Evolutionary conservation across 164 flowering plant genomes (phyloP).

Genomic region (Cinnamomum micranthum): DNA sequence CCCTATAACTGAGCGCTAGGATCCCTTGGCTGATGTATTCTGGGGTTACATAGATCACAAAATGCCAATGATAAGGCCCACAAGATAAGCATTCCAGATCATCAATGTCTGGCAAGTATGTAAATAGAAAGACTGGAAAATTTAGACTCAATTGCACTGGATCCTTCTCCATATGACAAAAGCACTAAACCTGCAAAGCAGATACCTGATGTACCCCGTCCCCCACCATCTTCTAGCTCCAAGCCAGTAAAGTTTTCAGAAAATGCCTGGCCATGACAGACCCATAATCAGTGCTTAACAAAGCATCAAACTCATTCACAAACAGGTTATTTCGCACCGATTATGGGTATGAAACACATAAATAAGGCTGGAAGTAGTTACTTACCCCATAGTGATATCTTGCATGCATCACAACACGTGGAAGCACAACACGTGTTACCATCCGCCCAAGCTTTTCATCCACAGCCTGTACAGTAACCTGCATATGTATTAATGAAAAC

Average conservation of each 20-base stretch:
- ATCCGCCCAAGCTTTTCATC: constrained; percentile 93
- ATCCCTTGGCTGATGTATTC: not conserved
- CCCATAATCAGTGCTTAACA: constrained; percentile 8
- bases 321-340: not conserved
- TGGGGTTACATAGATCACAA: not conserved
- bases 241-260: constrained; percentile 88
- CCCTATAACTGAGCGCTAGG: not conserved
- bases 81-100: not conserved
- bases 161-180: not conserved
- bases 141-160: not conserved
- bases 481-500: constrained; percentile 4
- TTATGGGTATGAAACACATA: not conserved
- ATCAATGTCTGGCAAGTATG: not conserved
- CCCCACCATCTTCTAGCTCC: constrained; percentile 99
- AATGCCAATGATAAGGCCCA: not conserved
- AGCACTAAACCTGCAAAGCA: constrained; percentile 4
- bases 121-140: not conserved
- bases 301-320: not conserved
- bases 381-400: constrained; percentile 89
- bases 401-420: constrained; percentile 94
- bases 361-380: not conserved
- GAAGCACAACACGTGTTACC: constrained; percentile 96
- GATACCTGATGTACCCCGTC: constrained; percentile 96
- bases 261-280: constrained; percentile 58
- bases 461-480: constrained; percentile 82